phyloP scores from a whole-genome alignment of 345 rosid species.

The Erysimum cheiranthoides region DNA sequence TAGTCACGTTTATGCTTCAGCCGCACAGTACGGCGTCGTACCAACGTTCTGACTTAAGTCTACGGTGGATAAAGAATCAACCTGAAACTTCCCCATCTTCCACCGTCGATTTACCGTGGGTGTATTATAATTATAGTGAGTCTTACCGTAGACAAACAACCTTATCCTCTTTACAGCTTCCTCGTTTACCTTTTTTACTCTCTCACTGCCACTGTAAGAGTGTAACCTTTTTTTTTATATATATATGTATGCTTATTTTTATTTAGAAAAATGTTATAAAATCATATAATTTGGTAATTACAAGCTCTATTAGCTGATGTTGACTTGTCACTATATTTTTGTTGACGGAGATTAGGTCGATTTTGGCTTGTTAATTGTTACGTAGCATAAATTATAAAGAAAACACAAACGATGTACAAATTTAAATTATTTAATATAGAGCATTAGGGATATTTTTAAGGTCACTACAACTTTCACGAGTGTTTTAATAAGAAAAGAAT shows the following conservation, averaged over 20 bases:
- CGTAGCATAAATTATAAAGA: background rate
- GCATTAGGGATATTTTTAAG: background rate
- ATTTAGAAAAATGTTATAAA: conserved; percentile 16
- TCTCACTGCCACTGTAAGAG: conserved; percentile 32
- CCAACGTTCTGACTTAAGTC: conserved; percentile 55
- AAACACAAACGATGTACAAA: background rate
- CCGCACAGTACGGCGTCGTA: conserved; percentile 71
- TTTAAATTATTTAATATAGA: background rate
- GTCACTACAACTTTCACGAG: conserved; percentile 4
- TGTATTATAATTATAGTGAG: conserved; percentile 40
- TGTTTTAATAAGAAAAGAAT: background rate
- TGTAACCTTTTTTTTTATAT: conserved; percentile 23
- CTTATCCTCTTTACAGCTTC: conserved; percentile 32
- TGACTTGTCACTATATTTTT: conserved; percentile 14
- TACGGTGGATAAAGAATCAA: conserved; percentile 22
- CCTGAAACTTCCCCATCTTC: background rate
- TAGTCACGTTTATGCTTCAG: conserved; percentile 32
- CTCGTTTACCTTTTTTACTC: background rate
- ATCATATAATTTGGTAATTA: conserved; percentile 34
- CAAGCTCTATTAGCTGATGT: conserved; percentile 11
- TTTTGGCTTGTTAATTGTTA: conserved; percentile 13
- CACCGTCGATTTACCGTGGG: conserved; percentile 23
- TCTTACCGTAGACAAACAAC: conserved; percentile 41
- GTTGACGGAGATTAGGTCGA: conserved; percentile 25
- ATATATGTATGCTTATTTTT: conserved; percentile 38